Evolutionary conservation across 2,329 filamentous ascomycete species (phyloP), one percentile per base, ranked within the genome.

Genomic region (Stemphylium lycopersici): DNA sequence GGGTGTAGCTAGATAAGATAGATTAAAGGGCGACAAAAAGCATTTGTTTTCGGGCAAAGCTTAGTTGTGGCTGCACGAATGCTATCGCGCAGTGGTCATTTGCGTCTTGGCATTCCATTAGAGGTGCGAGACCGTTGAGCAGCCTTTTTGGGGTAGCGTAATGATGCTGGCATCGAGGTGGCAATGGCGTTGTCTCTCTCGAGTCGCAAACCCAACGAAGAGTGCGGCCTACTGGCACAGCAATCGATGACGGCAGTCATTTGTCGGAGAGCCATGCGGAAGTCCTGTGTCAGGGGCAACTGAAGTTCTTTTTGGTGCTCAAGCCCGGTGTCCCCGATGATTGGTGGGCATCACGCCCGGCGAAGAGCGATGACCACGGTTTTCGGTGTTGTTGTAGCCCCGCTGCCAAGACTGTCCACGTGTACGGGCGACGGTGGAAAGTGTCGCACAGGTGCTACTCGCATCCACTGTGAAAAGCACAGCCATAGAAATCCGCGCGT

Each of bases 1-100:
- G 42, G 48, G 48, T 31, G 29, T 44, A 33, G 18, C 22, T 34
- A 45, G 56, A 59, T 59, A 59, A 59, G 49, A 48, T 59, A 59
- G 38, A 59, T 56, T 59, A 44, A 32, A 31, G 44, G 24, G 49
- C 47, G 46, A 43, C 20, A 26, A 58, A 50, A 44, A 58, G 34
- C 43, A 58, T 39, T 34, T 18, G 33, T 16, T 54, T 48, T 32
- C 13, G 34, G 51, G 39, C 37, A 54, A 50, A 43, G 45, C 40
- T 38, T 32, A 18, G 32, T 32, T 11, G 32, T 26, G 12, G 47
- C 8, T 38, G 50, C 34, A 24, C 41, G 26, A 32, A 41, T 39
- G 32, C 55, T 40, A 49, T 54, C 42, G 52, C n/a, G 42, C 13
- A 51, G 34, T 20, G 38, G 46, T 49, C 71, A 45, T 43, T 32